Conservation (phyloP, 768 basidiomycete species). For the Gloeopeniophorella convolvens region DNA sequence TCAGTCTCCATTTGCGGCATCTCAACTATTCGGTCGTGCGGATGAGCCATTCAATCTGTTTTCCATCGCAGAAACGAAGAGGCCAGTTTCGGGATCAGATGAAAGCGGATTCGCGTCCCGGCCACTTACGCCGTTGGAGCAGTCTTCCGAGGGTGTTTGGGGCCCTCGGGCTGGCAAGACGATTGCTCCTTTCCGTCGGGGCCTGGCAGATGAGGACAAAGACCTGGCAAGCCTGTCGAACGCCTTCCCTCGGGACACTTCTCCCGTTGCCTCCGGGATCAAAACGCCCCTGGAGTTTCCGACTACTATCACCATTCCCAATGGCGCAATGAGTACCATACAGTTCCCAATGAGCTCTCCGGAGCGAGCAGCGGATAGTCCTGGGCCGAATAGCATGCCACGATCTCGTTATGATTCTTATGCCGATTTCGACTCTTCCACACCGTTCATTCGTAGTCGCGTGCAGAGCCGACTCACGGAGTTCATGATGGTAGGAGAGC, state of each 20-base stretch:
- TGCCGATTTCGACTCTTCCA: conserved; percentile 63
- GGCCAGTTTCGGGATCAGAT: conserved; percentile 47
- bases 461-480: conserved; percentile 70
- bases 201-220: conserved; percentile 71
- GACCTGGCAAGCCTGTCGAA: conserved; percentile 40
- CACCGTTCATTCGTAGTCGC: conserved; percentile 80
- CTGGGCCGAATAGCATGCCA: conserved; percentile 51
- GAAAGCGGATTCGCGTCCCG: conserved; percentile 46
- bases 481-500: conserved; percentile 45
- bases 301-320: conserved; percentile 43
- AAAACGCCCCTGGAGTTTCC: conserved; percentile 58
- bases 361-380: conserved; percentile 40
- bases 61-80: conserved; percentile 73
- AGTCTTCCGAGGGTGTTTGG: conserved; percentile 36
- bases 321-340: conserved; percentile 59
- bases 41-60: conserved; percentile 78
- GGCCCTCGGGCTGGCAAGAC: conserved; percentile 40
- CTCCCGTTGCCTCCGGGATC: conserved; percentile 36
- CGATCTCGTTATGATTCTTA: conserved; percentile 66
- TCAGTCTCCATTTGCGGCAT: conserved; percentile 84
- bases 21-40: conserved; percentile 71
- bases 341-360: conserved; percentile 79
- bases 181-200: conserved; percentile 69
- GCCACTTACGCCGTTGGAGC: conserved; percentile 45
- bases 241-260: conserved; percentile 39